Base-by-base conservation (phyloP, 768 basidiomycete genomes). In the Rhodotorula toruloides region DNA sequence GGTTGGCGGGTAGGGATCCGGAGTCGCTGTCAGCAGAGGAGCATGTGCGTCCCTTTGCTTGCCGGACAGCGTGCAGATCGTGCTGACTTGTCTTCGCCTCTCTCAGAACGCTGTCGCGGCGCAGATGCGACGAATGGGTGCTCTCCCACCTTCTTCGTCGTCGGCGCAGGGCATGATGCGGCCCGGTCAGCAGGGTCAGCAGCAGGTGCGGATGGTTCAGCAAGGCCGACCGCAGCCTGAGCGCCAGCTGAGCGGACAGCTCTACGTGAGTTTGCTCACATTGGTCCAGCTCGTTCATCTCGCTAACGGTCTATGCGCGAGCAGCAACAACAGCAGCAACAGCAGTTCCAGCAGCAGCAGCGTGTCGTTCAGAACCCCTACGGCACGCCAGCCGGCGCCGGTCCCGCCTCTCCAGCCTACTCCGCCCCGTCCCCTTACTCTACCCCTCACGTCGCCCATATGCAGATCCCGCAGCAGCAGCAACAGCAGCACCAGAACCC, bases 61-160 rank as follows among this genome's bases (percentile, higher is more conserved):
- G 11, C 17, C 40, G 17, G 13, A 22, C 32, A 34, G 25, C 46
- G 31, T 25, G 16, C n/a, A n/a, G 13, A 16, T 12, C 3, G 8
- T n/a, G 19, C 21, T 50, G 12, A 49, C 48, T 22, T 21, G 4
- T 27, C 2, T 22, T 17, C 4, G 1, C 14, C 32, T 13, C 5
- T 1, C 10, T 22, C 44, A 70, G 70, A 54, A 44, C 10, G 65
- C 61, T 13, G 58, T 71, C 40, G 61, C 61, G 0, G 54, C 54
- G 9, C 65, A 71, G 49, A 60, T 71, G 61, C 58, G 70, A 22
- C 36, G 68, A 17, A 54, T 62, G 59, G 68, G 68, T 8, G 63
- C 63, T 22, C 50, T 70, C 22, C 63, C 59, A 12, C 56, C 46
- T 31, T 34, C 50, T 7, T n/a, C 54, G 16, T 65, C 54, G 56